Conservation (phyloP, 192 early-diverging fungal genomes). For the Coemansia sp. region DNA sequence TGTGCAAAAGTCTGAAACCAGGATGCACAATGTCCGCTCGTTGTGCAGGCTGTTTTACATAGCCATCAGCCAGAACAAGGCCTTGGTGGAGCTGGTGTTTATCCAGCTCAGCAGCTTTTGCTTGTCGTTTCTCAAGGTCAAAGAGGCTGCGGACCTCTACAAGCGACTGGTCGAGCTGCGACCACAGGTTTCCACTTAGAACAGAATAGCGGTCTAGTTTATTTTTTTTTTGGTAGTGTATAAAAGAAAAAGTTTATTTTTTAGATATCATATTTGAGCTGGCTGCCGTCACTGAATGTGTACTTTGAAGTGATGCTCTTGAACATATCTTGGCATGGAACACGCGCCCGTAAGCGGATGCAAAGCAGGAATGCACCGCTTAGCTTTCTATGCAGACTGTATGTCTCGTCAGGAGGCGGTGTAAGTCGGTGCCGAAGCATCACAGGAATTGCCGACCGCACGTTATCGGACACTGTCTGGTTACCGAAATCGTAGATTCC, state of each 20-base stretch:
- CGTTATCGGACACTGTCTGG: slow-evolving; percentile 80
- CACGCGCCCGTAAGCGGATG: slow-evolving; percentile 68
- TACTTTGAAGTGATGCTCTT: slow-evolving; percentile 36
- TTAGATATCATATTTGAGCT: slow-evolving; percentile 14
- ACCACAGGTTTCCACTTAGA: background rate
- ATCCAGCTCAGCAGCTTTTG: slow-evolving; percentile 49
- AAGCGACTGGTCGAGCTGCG: slow-evolving; percentile 12
- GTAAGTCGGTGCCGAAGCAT: slow-evolving; percentile 93
- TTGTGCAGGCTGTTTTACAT: slow-evolving; percentile 29
- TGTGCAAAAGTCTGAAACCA: slow-evolving; percentile 14
- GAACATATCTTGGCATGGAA: slow-evolving; percentile 53
- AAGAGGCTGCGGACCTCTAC: slow-evolving; percentile 44
- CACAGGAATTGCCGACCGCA: slow-evolving; percentile 86
- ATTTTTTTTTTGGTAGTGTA: background rate
- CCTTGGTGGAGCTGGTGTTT: slow-evolving; percentile 26
- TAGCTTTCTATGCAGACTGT: slow-evolving; percentile 92
- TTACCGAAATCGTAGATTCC: slow-evolving; percentile 75
- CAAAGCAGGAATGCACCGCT: slow-evolving; percentile 92
- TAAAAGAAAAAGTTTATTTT: background rate
- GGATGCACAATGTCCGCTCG: slow-evolving; percentile 32
- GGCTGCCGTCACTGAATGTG: slow-evolving; percentile 35
- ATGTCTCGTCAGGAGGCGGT: slow-evolving; percentile 98
- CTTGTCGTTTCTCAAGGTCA: slow-evolving; percentile 42
- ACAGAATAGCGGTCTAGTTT: background rate
- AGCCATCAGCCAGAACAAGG: slow-evolving; percentile 19